A percentile compares a stretch with the other conserved stretches of the same genome.
phyloP scores from a whole-genome alignment of 371 early-diverging fungal genomes.

The Apophysomyces elegans region DNA sequence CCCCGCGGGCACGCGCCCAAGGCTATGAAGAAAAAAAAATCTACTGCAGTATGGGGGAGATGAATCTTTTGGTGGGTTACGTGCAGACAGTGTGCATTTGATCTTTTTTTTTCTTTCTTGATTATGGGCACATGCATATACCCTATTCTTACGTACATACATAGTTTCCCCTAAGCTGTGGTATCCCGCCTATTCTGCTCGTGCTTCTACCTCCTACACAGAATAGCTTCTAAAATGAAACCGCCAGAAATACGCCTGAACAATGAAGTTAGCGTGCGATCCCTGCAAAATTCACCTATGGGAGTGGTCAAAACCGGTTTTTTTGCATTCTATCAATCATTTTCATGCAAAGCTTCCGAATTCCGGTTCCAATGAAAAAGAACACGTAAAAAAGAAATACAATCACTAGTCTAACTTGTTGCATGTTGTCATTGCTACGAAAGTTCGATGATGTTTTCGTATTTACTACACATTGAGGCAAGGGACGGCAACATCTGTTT shows the following conservation, averaged over 20 bases:
- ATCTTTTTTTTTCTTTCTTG: neutral
- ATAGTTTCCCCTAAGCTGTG: constrained; percentile 1
- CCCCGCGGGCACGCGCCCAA: constrained; percentile 11
- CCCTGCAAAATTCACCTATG: constrained; percentile 10
- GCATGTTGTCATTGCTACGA: constrained; percentile 2
- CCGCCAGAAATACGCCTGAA: neutral
- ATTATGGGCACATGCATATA: neutral
- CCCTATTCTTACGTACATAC: neutral
- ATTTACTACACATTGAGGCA: neutral
- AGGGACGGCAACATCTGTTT: neutral
- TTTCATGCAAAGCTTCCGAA: constrained; percentile 7
- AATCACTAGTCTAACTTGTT: too few relatives aligned
- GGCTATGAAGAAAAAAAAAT: neutral
- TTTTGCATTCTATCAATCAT: constrained; percentile 4
- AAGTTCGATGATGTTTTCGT: neutral
- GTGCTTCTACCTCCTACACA: constrained; percentile 2
- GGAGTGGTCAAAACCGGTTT: constrained; percentile 6
- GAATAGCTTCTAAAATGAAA: neutral
- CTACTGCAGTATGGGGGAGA: constrained; percentile 4
- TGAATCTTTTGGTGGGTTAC: neutral
- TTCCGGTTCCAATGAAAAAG: constrained; percentile 1
- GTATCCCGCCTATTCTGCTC: constrained; percentile 5
- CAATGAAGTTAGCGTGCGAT: neutral
- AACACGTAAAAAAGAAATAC: neutral
- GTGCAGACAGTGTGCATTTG: neutral